Evolutionary conservation across 352 stramenopile species (phyloP).

Genomic region (Phytophthora chlamydospora): DNA sequence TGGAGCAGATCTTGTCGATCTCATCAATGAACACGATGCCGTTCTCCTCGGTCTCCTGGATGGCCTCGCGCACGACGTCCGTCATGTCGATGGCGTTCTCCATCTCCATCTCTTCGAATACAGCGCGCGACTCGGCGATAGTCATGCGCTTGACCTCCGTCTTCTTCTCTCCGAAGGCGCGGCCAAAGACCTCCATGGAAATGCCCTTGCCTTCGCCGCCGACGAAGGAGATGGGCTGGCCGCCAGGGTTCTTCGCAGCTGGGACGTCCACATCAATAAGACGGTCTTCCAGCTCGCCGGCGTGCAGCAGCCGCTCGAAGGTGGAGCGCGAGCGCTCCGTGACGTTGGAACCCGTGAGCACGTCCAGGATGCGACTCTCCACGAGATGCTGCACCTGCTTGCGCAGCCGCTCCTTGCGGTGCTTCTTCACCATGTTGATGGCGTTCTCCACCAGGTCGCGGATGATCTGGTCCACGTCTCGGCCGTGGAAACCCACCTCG

Average conservation of each 20-base stretch:
- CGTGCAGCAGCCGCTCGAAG: conserved; percentile 93
- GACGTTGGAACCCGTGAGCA: conserved; percentile 90
- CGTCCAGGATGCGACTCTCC: conserved; percentile 96
- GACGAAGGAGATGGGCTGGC: conserved; percentile 74
- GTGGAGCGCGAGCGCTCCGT: conserved; percentile 85
- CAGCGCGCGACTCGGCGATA: conserved; percentile 91
- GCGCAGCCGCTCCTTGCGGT: conserved; percentile 92
- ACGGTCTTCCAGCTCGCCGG: conserved; percentile 84
- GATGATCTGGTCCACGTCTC: conserved; percentile 99
- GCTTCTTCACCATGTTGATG: conserved; percentile 97
- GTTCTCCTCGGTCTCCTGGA: conserved; percentile 96
- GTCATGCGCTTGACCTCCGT: conserved; percentile 94
- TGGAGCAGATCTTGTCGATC: conserved; percentile 99
- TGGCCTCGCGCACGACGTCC: conserved; percentile 86
- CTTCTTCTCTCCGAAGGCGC: conserved; percentile 83
- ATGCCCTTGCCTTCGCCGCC: conserved; percentile 71
- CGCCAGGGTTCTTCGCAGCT: conserved; percentile 49
- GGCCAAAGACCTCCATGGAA: conserved; percentile 75
- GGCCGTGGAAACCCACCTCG: conserved; percentile 99
- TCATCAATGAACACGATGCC: conserved; percentile 99
- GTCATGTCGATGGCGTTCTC: conserved; percentile 94
- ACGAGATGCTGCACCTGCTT: conserved; percentile 93
- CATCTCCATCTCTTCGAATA: conserved; percentile 97
- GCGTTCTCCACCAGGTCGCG: conserved; percentile 98
- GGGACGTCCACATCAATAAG: conserved; percentile 82